These are phyloP conservation scores for Xylaria bambusicola DNA, from an alignment of 495 filamentous ascomycete species.

Conservation along the genomic window DNA sequence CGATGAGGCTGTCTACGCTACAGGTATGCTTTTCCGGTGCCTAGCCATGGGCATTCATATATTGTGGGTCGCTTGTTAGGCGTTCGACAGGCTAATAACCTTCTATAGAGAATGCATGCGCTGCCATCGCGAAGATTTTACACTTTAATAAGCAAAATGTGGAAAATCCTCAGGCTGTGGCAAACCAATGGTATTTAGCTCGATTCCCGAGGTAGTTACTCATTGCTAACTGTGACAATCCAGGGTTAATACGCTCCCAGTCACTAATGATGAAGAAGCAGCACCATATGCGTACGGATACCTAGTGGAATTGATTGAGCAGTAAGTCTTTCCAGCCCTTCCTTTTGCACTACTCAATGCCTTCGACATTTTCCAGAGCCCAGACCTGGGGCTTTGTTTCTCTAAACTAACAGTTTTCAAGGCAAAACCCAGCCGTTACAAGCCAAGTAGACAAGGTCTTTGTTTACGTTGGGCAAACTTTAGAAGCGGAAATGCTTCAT, in stretches of 20 bases:
- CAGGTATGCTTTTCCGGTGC: constrained; percentile 39
- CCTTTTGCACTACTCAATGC: not conserved
- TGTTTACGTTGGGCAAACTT: constrained; percentile 76
- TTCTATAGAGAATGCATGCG: constrained; percentile 81
- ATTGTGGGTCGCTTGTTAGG: not conserved
- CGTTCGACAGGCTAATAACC: constrained; percentile 13
- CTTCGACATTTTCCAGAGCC: not conserved
- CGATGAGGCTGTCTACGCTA: constrained; percentile 96
- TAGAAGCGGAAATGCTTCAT: constrained; percentile 87
- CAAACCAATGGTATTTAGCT: constrained; percentile 64
- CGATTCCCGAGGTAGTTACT: not conserved
- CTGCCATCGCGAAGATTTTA: constrained; percentile 93
- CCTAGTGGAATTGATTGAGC: constrained; percentile 85
- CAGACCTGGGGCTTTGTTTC: not conserved
- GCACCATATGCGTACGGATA: constrained; percentile 96
- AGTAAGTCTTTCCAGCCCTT: constrained; percentile 61
- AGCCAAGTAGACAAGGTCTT: constrained; percentile 76
- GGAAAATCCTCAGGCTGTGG: constrained; percentile 68
- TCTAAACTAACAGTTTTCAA: constrained; percentile 35
- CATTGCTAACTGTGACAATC: not conserved
- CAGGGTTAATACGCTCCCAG: constrained; percentile 76
- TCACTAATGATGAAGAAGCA: constrained; percentile 95
- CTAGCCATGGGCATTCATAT: not conserved
- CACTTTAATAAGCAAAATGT: constrained; percentile 82
- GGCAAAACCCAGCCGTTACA: constrained; percentile 84